Conservation (phyloP, 192 early-diverging fungal species). For the Coemansia sp. region DNA sequence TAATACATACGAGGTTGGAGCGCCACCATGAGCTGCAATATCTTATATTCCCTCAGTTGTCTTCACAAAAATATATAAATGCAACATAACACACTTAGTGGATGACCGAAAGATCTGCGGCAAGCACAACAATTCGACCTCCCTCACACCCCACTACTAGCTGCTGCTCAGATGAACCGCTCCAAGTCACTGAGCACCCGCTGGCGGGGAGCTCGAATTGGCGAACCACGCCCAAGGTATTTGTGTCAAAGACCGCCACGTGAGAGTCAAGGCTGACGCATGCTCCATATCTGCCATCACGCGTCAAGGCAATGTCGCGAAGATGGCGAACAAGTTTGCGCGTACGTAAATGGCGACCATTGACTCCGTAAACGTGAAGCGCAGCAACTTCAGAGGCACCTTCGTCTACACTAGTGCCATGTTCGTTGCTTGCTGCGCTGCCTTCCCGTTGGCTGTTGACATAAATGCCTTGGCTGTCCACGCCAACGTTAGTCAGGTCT, state of each 20-base stretch:
- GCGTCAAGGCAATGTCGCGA: slow-evolving; percentile 43
- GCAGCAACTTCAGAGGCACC: slow-evolving; percentile 28
- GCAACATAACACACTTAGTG: not conserved
- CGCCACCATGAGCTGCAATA: not conserved
- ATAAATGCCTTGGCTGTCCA: not conserved
- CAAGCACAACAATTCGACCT: slow-evolving; percentile 30
- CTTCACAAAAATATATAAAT: not conserved
- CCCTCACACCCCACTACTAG: slow-evolving; percentile 44
- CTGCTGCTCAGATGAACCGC: slow-evolving; percentile 36
- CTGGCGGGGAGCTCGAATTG: slow-evolving; percentile 48
- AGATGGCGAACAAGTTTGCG: slow-evolving; percentile 39
- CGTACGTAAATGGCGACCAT: slow-evolving; percentile 44
- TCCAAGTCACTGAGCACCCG: slow-evolving; percentile 41
- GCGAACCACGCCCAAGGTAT: slow-evolving; percentile 31
- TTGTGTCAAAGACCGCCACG: slow-evolving; percentile 36
- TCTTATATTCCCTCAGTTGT: too few relatives aligned
- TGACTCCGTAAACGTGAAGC: slow-evolving; percentile 38
- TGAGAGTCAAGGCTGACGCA: slow-evolving; percentile 43
- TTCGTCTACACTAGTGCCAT: not conserved
- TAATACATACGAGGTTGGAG: slow-evolving; percentile 62
- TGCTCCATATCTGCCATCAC: slow-evolving; percentile 33
- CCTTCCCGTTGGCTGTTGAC: not conserved
- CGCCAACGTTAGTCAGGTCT: not conserved
- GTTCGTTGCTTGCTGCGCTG: not conserved
- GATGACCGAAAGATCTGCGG: slow-evolving; percentile 17